Conservation (phyloP, 2,329 filamentous ascomycete genomes). For the Beauveria rudraprayagi region DNA sequence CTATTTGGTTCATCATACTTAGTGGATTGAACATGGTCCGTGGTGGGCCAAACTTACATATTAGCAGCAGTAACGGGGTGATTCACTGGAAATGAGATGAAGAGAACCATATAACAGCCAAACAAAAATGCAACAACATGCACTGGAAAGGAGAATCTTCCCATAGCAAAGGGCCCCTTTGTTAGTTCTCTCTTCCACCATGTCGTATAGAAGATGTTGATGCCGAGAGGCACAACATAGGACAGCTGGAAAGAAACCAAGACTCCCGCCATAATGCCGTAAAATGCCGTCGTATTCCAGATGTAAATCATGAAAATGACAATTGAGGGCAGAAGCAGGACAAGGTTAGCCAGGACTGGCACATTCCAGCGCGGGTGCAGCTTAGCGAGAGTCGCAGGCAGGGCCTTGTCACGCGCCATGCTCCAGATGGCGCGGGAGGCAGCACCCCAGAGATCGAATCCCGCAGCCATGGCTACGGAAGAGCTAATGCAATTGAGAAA, state of each 20-base stretch:
- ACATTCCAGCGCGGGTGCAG: not conserved
- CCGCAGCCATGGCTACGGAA: not conserved
- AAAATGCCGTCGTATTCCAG: not conserved
- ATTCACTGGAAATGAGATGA: not conserved
- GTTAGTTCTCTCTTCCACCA: not conserved
- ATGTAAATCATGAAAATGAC: not conserved
- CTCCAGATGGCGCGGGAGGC: not conserved
- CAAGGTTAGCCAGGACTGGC: not conserved
- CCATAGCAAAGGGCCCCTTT: not conserved
- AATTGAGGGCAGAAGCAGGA: not conserved
- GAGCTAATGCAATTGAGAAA: not conserved
- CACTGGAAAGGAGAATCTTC: not conserved
- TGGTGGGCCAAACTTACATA: not conserved
- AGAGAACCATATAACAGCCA: not conserved
- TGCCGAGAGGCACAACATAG: not conserved
- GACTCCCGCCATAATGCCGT: not conserved
- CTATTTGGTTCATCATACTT: not conserved
- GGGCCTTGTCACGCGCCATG: not conserved
- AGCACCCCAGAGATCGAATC: not conserved
- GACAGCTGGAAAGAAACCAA: not conserved
- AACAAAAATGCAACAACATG: not conserved
- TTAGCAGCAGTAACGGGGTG: not conserved
- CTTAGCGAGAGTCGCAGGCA: not conserved
- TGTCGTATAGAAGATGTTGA: not conserved
- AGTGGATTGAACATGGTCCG: not conserved